Evolutionary conservation across 352 stramenopile species (phyloP), one percentile per base, ranked within the genome.

Genomic region (Achlya hypogyna): DNA sequence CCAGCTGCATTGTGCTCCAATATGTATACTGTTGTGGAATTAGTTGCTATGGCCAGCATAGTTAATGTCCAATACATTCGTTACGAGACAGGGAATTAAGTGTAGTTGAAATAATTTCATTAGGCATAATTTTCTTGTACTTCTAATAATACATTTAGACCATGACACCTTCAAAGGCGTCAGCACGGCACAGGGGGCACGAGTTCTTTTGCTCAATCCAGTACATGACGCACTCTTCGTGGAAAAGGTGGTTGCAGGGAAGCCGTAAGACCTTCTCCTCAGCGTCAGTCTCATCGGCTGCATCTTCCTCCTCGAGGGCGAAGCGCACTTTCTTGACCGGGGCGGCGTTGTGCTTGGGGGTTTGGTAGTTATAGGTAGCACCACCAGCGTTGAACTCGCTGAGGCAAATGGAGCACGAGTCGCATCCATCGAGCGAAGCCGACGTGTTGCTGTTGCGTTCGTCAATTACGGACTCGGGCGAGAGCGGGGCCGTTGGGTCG

Each of bases 201-300:
- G 91, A 82, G 0, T 76, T 82, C 71, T 84, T 92, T 68, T 75
- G 77, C 23, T 92, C 78, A 56, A 94, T 69, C 86, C 86, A 92
- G 64, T 92, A 81, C 63, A 92, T 85, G 51, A 94, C 72, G 62
- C 86, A 94, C 32, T 92, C 82, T 62, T 94, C 82, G 75, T 92
- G 86, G 71, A 94, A 94, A 20, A 73, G 78, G 72, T 94, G 83
- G 58, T 86, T 60, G 62, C 86, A 92, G 29, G 83, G 81, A 56
- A 94, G 68, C 70, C 88, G 87, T 27, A 94, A 79, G 51, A 92
- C 81, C 60, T 88, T 91, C 79, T 67, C 60, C 4, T 43, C 18
- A 20, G 14, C 56, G 28, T 52, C 29, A 31, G 38, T 31, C 16
- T 3, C 49, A n/a, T 56, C 6, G 23, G 14, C 49, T 12, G 16